phyloP scores from a whole-genome alignment of 306 rosid genomes.

The Cucumis melo region DNA sequence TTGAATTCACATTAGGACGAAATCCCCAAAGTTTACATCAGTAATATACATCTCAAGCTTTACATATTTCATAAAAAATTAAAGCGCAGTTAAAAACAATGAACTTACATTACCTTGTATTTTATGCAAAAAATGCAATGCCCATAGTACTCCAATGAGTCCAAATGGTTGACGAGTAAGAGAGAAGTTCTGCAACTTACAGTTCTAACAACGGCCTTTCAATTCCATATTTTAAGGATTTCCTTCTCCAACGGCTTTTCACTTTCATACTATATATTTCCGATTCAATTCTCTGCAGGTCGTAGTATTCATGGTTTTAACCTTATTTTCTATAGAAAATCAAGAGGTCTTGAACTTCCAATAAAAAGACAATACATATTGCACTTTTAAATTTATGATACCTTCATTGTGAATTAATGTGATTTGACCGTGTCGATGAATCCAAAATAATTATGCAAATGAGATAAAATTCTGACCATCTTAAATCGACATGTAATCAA shows the following conservation, averaged over 20 bases:
- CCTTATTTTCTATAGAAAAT: too few relatives aligned
- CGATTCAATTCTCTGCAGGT: too few relatives aligned
- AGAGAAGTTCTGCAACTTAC: not conserved
- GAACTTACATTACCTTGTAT: not conserved
- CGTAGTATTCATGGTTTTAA: too few relatives aligned
- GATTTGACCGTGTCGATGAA: too few relatives aligned
- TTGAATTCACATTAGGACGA: not conserved
- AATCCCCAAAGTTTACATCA: not conserved
- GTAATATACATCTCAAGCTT: not conserved
- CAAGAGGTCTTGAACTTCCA: too few relatives aligned
- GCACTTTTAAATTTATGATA: too few relatives aligned
- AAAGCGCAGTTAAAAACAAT: not conserved
- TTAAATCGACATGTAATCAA: not conserved
- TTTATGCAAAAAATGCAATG: not conserved
- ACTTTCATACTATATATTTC: too few relatives aligned
- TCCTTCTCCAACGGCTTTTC: not conserved
- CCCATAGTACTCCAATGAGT: not conserved
- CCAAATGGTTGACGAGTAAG: not conserved
- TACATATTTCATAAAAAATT: not conserved
- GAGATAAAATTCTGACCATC: too few relatives aligned
- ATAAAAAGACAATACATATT: too few relatives aligned
- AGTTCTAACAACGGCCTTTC: not conserved
- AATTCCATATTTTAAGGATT: not conserved
- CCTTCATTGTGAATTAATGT: too few relatives aligned
- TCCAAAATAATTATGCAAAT: too few relatives aligned